Evolutionary conservation across 805 yeast genomes (phyloP).

Genomic region (Blastobotrys muscicola): DNA sequence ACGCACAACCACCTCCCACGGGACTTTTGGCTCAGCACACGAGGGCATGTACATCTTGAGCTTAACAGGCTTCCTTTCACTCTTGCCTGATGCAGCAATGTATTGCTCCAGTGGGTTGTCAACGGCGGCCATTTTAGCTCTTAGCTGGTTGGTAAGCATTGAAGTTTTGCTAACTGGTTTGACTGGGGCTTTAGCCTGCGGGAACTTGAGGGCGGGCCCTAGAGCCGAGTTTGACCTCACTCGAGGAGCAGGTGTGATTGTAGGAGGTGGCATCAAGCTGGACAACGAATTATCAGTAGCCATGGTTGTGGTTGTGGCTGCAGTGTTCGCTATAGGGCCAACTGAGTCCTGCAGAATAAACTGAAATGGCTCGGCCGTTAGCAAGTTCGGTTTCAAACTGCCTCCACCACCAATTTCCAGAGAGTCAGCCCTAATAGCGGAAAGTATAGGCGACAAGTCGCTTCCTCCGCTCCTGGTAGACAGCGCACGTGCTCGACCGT

Average conservation of each 20-base stretch:
- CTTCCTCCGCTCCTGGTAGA: slow-evolving; percentile 3
- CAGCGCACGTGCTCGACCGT: slow-evolving; percentile 4
- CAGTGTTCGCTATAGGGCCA: neutral
- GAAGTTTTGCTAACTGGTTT: slow-evolving; percentile 5
- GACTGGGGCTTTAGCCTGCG: slow-evolving; percentile 1
- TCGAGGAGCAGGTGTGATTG: neutral
- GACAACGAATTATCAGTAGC: neutral
- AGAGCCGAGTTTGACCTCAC: neutral
- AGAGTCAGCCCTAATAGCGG: neutral
- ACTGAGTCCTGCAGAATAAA: neutral
- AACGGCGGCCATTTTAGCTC: slow-evolving; percentile 21
- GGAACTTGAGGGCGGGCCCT: neutral
- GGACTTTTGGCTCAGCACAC: slow-evolving; percentile 21
- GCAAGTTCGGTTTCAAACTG: too few species aligned
- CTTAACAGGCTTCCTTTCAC: slow-evolving; percentile 23
- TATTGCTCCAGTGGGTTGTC: slow-evolving; percentile 29
- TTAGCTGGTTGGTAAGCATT: slow-evolving; percentile 21
- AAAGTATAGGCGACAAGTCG: neutral
- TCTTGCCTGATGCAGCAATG: slow-evolving; percentile 28
- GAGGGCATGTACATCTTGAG: slow-evolving; percentile 29
- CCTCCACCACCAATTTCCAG: too few species aligned
- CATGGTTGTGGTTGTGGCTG: too few species aligned
- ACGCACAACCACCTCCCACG: slow-evolving; percentile 28
- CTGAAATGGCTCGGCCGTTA: neutral
- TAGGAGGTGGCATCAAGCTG: neutral